Evolutionary conservation across 2,329 filamentous ascomycete genomes (phyloP).

Genomic region (Aureobasidium vineae): DNA sequence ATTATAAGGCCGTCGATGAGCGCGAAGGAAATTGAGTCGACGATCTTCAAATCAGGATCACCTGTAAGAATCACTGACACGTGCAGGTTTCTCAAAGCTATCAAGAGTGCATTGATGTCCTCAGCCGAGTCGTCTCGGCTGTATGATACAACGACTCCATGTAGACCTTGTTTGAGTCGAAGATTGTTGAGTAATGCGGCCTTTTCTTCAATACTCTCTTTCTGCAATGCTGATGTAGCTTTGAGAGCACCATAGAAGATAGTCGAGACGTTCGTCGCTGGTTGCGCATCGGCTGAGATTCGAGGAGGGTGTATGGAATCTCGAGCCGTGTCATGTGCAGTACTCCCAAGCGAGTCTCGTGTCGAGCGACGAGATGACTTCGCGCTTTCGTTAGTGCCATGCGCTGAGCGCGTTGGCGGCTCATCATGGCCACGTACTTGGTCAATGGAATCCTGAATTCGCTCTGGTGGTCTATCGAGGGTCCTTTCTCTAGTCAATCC

Average conservation of each 20-base stretch:
- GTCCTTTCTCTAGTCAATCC: conserved; percentile 3
- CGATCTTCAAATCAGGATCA: conserved; percentile 23
- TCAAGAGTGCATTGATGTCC: conserved; percentile 22
- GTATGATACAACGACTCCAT: conserved; percentile 27
- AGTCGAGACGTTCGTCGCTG: neutral
- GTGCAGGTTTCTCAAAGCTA: conserved; percentile 19
- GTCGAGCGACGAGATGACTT: neutral
- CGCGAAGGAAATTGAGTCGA: conserved; percentile 26
- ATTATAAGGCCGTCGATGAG: conserved; percentile 28
- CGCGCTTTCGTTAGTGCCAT: neutral
- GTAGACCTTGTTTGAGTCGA: conserved; percentile 26
- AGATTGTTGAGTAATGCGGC: conserved; percentile 25
- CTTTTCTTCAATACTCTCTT: neutral
- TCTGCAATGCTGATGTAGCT: neutral
- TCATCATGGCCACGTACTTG: neutral
- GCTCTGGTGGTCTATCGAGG: neutral
- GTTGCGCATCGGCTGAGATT: neutral
- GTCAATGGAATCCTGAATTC: neutral
- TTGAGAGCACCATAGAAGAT: conserved; percentile 19
- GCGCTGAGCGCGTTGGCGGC: neutral
- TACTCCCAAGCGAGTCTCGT: neutral
- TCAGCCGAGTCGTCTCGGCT: conserved; percentile 20
- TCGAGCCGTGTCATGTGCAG: neutral
- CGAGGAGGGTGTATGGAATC: conserved; percentile 14
- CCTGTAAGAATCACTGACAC: conserved; percentile 28